Base-by-base conservation (phyloP, 306 rosid genomes). In the Glycine tomentella region DNA sequence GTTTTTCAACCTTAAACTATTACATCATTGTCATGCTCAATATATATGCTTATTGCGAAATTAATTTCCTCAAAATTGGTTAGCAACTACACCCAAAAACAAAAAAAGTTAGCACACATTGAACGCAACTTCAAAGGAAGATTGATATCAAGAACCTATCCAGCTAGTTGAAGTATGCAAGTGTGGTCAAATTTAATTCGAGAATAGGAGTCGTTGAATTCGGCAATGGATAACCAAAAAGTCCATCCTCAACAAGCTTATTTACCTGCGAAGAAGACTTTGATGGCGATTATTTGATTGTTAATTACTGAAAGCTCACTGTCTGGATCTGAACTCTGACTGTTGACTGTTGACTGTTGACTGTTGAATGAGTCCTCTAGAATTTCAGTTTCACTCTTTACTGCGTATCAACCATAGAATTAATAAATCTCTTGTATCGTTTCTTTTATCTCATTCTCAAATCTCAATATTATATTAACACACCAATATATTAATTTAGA, bases 311-410 rank as follows among this genome's bases (percentile, higher is more conserved):
- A 71, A 15, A 50, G 9, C 46, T 72, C 75, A 65, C 12, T 53
- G 2, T 45, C 58, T 14, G 10, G 34, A 12, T 9, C 56, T 36
- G 2, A 63, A 33, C 57, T 74, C 45, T 66, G 69, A 79, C 73
- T 63, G 49, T 80, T 75, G 75, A 79, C n/a, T n/a, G n/a, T n/a
- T n/a, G n/a, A n/a, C 73, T 63, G 49, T 80, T 75, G 75, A 80
- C 70, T 12, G 64, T 76, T 69, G 82, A 84, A 52, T 44, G 0
- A 61, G 71, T 75, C 84, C 38, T 34, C 53, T 36, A n/a, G 2
- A 34, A 15, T 36, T 38, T 53, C 77, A 3, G 20, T 20, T 20
- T 15, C 61, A 55, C 61, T 58, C 50, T 46, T 7, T 34, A 7
- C 49, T 45, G 7, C 5, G 49, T 6, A 45, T 45, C 49, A 5